Evolutionary conservation across 345 rosid species (phyloP).

Genomic region (Chamaenerion angustifolium): DNA sequence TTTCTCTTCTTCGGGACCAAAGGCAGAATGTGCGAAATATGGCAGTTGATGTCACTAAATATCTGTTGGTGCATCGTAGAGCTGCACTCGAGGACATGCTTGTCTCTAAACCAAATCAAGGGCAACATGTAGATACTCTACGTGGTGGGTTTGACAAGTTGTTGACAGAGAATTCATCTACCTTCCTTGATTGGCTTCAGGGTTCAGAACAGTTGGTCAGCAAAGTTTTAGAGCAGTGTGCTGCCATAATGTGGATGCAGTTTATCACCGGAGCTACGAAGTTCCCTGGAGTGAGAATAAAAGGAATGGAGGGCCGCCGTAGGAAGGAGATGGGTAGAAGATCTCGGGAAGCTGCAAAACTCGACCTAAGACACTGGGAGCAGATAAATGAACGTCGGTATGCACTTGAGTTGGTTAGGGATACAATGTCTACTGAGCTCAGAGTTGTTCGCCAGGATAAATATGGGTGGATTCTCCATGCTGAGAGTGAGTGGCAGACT

Average conservation of each 20-base stretch:
- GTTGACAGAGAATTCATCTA: slow-evolving; percentile 60
- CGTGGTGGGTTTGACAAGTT: slow-evolving; percentile 94
- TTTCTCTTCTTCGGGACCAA: slow-evolving; percentile 68
- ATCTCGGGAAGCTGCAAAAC: slow-evolving; percentile 63
- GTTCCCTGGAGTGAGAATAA: slow-evolving; percentile 92
- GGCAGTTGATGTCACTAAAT: slow-evolving; percentile 79
- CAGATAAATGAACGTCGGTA: slow-evolving; percentile 90
- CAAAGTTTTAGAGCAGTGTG: slow-evolving; percentile 91
- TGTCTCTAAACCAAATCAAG: slow-evolving; percentile 78
- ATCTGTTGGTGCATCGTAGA: slow-evolving; percentile 80
- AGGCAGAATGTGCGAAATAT: slow-evolving; percentile 67
- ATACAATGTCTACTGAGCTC: slow-evolving; percentile 93
- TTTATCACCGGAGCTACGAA: slow-evolving; percentile 84
- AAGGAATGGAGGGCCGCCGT: slow-evolving; percentile 87
- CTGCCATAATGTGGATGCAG: slow-evolving; percentile 94
- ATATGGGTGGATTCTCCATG: slow-evolving; percentile 99
- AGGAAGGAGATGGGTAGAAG: slow-evolving; percentile 89
- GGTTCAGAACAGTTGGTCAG: slow-evolving; percentile 61
- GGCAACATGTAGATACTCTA: slow-evolving; percentile 61
- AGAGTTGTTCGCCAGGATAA: slow-evolving; percentile 98
- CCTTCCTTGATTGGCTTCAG: slow-evolving; percentile 80
- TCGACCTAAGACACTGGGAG: slow-evolving; percentile 86
- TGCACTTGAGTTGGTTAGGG: slow-evolving; percentile 89
- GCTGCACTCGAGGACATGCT: slow-evolving; percentile 84
- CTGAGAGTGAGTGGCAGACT: slow-evolving; percentile 98